Conservation (phyloP, 495 filamentous ascomycete species). For the Tuber borchii region DNA sequence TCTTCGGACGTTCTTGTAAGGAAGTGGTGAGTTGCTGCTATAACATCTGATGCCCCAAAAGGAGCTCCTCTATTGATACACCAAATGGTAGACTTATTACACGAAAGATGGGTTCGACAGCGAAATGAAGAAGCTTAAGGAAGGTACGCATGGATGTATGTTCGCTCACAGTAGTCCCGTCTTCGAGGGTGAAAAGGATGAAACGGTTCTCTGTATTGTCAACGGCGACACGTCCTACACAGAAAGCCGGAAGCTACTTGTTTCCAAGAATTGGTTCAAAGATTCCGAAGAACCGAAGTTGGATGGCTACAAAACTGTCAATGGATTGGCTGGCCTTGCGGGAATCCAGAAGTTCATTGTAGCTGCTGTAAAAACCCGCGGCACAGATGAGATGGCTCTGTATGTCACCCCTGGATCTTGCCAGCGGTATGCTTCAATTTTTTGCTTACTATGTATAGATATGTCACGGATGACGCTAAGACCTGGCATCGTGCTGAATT, state of each 20-base stretch:
- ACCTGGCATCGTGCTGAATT: slow-evolving; percentile 93
- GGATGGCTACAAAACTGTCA: slow-evolving; percentile 61
- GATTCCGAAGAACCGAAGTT: slow-evolving; percentile 62
- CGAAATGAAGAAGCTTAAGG: slow-evolving; percentile 54
- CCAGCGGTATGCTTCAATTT: slow-evolving; percentile 2
- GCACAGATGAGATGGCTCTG: slow-evolving; percentile 82
- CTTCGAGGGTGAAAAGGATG: slow-evolving; percentile 57
- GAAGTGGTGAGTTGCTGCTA: slow-evolving; percentile 34
- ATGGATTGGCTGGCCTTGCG: slow-evolving; percentile 68
- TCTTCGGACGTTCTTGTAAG: slow-evolving; percentile 48
- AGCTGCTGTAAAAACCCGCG: slow-evolving; percentile 66
- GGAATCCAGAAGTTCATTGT: slow-evolving; percentile 79
- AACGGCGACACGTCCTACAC: slow-evolving; percentile 56
- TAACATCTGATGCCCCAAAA: neutral
- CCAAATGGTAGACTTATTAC: slow-evolving; percentile 55
- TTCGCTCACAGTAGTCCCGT: slow-evolving; percentile 71
- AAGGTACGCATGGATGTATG: slow-evolving; percentile 61
- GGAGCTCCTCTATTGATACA: slow-evolving; percentile 20
- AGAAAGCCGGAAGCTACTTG: slow-evolving; percentile 64
- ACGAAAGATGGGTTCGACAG: slow-evolving; percentile 76
- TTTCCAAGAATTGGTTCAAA: slow-evolving; percentile 72
- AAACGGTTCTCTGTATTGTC: slow-evolving; percentile 73
- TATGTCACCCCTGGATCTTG: slow-evolving; percentile 48
- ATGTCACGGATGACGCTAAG: slow-evolving; percentile 65
- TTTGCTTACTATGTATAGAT: slow-evolving; percentile 25